Evolutionary conservation across 495 filamentous ascomycete genomes (phyloP).

Genomic region (Penicillium longicatenatum): DNA sequence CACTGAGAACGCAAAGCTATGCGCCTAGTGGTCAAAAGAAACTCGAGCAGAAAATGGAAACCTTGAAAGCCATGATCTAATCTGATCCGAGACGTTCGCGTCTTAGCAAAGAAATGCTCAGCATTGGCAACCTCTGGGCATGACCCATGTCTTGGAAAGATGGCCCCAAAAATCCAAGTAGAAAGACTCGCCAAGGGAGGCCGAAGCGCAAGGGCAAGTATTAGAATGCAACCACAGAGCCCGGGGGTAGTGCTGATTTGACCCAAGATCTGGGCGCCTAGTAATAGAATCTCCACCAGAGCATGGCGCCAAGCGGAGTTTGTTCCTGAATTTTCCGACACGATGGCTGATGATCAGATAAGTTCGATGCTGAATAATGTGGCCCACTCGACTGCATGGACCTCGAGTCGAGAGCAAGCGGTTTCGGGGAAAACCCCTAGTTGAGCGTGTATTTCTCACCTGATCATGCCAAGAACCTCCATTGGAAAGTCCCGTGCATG

Average conservation of each 20-base stretch:
- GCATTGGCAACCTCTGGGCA: not conserved
- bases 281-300: not conserved
- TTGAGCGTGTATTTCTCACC: not conserved
- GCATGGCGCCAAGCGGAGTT: constrained; percentile 5
- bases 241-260: not conserved
- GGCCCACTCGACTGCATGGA: not conserved
- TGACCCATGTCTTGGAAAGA: not conserved
- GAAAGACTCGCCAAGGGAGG: not conserved
- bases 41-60: not conserved
- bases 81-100: not conserved
- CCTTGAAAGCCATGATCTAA: not conserved
- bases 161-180: not conserved
- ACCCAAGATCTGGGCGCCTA: not conserved
- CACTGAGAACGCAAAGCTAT: not conserved
- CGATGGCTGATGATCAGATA: constrained; percentile 10
- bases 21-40: not conserved
- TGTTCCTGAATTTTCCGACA: constrained; percentile 10
- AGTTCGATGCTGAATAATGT: not conserved
- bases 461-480: not conserved
- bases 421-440: not conserved
- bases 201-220: not conserved
- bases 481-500: not conserved
- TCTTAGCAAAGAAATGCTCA: not conserved
- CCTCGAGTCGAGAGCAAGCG: not conserved
- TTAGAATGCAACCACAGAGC: not conserved